Evolutionary conservation across 371 early-diverging fungal genomes (phyloP).

Genomic region (Funneliformis caledonium): DNA sequence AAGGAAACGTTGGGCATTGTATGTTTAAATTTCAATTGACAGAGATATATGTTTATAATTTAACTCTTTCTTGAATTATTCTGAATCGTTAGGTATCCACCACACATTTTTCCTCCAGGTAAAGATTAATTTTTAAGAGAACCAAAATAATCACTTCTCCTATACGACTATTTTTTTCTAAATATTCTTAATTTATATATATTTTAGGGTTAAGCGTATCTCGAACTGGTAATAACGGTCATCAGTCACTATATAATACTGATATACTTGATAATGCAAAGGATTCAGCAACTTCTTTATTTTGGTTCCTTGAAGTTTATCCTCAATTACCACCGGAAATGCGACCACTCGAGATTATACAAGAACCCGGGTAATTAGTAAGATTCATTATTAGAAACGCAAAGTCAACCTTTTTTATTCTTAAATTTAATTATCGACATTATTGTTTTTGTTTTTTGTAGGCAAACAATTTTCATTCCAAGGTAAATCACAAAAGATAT

Average conservation of each 20-base stretch:
- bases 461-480: conserved; percentile 26
- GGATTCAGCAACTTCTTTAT: conserved; percentile 41
- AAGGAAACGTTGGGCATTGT: conserved; percentile 35
- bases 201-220: conserved; percentile 14
- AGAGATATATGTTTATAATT: background rate
- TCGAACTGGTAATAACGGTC: background rate
- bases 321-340: conserved; percentile 43
- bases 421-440: background rate
- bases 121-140: background rate
- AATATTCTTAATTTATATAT: background rate
- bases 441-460: background rate
- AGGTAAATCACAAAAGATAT: conserved; percentile 6
- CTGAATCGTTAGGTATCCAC: conserved; percentile 45
- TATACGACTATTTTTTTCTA: background rate
- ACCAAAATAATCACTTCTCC: conserved; percentile 34
- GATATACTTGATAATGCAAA: background rate
- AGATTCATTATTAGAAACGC: background rate
- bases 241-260: conserved; percentile 10
- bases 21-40: conserved; percentile 1
- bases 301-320: conserved; percentile 50
- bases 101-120: conserved; percentile 47
- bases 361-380: conserved; percentile 45
- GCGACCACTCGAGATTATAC: conserved; percentile 48
- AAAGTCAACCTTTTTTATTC: background rate
- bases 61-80: background rate